Percentiles rank a stretch among this genome's conserved stretches.
Evolutionary conservation across 2,329 filamentous ascomycete genomes (phyloP).

Genomic region (Allantophomopsis cytisporea): DNA sequence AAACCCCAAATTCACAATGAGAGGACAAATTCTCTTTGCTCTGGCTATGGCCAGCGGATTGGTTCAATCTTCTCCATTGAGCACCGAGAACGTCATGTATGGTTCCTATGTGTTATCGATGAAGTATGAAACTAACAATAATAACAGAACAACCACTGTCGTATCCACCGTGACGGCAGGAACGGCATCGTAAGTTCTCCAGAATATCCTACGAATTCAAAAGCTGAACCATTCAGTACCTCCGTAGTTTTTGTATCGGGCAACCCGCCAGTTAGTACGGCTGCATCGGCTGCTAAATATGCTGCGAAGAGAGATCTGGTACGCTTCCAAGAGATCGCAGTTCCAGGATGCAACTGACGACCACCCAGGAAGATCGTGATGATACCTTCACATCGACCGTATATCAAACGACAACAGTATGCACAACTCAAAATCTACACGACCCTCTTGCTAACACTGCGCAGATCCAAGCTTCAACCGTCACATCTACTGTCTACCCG

Average conservation of each 20-base stretch:
- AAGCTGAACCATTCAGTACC: background rate
- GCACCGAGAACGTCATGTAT: too few species aligned
- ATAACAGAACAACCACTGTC: background rate
- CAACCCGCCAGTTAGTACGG: background rate
- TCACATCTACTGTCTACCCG: slow-evolving; percentile 1
- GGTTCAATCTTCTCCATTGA: too few species aligned
- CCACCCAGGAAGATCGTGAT: background rate
- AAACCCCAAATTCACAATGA: too few species aligned
- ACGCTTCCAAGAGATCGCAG: background rate
- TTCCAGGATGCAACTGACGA: background rate
- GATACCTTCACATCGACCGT: background rate
- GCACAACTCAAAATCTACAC: too few species aligned
- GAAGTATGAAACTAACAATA: background rate
- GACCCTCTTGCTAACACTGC: background rate
- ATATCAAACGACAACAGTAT: background rate
- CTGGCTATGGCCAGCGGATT: too few species aligned
- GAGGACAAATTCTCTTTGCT: too few species aligned
- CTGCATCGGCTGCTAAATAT: background rate
- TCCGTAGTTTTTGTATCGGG: background rate
- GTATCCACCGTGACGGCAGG: background rate
- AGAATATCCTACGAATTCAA: background rate
- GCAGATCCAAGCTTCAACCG: background rate
- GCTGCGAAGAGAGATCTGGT: background rate
- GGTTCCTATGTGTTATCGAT: too few species aligned
- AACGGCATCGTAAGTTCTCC: background rate